Evolutionary conservation across 2,329 filamentous ascomycete genomes (phyloP), one percentile per base, ranked within the genome.

Genomic region (Alternaria sp.): DNA sequence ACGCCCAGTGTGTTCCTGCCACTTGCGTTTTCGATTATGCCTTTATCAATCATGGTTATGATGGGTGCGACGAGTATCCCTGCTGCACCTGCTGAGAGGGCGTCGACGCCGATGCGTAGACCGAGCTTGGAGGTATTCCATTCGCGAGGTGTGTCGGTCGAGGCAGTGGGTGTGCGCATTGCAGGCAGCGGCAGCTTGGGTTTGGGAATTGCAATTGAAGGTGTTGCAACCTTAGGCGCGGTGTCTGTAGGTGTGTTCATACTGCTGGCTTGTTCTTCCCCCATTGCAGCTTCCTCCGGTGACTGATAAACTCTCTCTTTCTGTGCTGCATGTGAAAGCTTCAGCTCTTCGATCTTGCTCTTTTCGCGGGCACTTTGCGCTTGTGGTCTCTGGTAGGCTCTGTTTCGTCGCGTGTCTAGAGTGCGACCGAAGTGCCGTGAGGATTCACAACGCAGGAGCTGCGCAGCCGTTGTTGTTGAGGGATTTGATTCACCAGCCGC

Each of bases 31-130:
- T 93, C 90, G 82, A 93, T 93, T 72, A 93, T 92, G 59, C 87
- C 89, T 74, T 89, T 65, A 18, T 97, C 93, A 79, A 97, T 95
- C 66, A 95, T 90, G 38, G 91, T 91, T 64, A 97, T 94, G 39
- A 96, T 76, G 1, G 94, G 93, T 55, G 93, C 92, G 48, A 97
- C 90, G 62, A 95, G 81, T 7, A 85, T 86, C 2, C 90, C 92
- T 11, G 93, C 92, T 46, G 87, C 85, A 2, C 86, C 85, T 1
- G 92, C 93, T 70, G 90, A 89, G 44, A 86, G 78, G 22, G 86
- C 78, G 81, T 97, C 93, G 16, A 88, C 86, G 43, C 84, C 87
- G 12, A 96, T 74, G 53, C 93, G 86, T 66, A 85, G 77, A 14
- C 85, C 86, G 56, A 96, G 79, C 68, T 91, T 89, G 65, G 87